phyloP scores from a whole-genome alignment of 2,329 filamentous ascomycete genomes.

The Xylariales sp. region DNA sequence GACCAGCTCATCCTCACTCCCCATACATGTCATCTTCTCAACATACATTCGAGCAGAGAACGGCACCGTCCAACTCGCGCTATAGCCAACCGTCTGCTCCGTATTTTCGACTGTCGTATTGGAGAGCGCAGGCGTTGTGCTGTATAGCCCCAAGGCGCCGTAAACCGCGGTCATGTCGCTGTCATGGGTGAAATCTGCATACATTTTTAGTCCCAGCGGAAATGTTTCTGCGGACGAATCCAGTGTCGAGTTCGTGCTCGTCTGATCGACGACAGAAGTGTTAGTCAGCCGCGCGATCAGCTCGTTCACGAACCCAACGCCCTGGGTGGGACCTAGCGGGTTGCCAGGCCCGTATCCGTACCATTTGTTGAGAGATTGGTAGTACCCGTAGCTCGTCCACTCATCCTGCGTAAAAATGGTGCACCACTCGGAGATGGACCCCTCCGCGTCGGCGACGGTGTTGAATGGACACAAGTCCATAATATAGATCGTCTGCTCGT shows the following conservation, averaged over 20 bases:
- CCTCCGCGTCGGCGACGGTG: slow-evolving; percentile 59
- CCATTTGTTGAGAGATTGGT: slow-evolving; percentile 74
- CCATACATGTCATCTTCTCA: slow-evolving; percentile 74
- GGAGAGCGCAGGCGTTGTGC: slow-evolving; percentile 51
- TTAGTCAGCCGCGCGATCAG: slow-evolving; percentile 74
- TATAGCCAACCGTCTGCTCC: slow-evolving; percentile 59
- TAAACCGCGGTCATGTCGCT: slow-evolving; percentile 78
- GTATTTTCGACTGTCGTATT: slow-evolving; percentile 45
- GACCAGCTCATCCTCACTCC: slow-evolving; percentile 60
- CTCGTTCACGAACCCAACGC: slow-evolving; percentile 84
- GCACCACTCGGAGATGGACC: slow-evolving; percentile 69
- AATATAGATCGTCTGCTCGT: slow-evolving; percentile 59
- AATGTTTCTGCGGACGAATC: slow-evolving; percentile 65
- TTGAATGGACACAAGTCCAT: slow-evolving; percentile 90
- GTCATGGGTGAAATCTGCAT: slow-evolving; percentile 89
- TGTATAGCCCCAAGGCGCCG: slow-evolving; percentile 74
- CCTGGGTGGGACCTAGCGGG: slow-evolving; percentile 74
- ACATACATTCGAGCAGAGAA: slow-evolving; percentile 79
- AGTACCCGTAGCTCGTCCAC: slow-evolving; percentile 78
- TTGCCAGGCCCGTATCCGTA: slow-evolving; percentile 77
- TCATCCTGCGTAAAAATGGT: slow-evolving; percentile 66
- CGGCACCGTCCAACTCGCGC: slow-evolving; percentile 72
- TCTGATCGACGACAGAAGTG: slow-evolving; percentile 64
- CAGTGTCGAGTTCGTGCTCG: slow-evolving; percentile 72
- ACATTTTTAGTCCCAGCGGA: slow-evolving; percentile 63